Base-by-base conservation (phyloP, 768 basidiomycete species). In the Podaxis sp. region DNA sequence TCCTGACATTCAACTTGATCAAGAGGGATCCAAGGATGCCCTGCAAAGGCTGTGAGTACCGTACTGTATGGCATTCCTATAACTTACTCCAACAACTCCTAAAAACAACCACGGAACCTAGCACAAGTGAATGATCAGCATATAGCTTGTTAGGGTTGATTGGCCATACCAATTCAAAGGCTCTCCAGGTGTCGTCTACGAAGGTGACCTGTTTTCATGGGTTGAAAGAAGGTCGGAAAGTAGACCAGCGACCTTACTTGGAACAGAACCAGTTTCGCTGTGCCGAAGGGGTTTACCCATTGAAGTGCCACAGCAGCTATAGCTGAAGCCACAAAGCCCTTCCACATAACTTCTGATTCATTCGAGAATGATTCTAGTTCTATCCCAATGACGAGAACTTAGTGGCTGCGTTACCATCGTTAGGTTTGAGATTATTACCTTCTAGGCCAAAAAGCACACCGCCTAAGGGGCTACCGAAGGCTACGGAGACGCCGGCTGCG, bases 261-360 rank as follows among this genome's bases (percentile, higher is more conserved):
- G 69, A 91, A 92, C 30, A 94, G 77, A 7, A 94, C 92, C 20
- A 95, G 81, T 68, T 93, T 93, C 22, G 89, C 86, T 12, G 89
- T 93, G 37, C 89, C 88, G 71, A 95, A 95, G 0, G 94, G 94
- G 69, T 95, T 89, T 52, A 95, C 82, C 72, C 88, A 87, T 72
- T 93, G 90, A 57, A 96, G 74, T 0, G 90, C 82, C n/a, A 93
- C 86, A 1, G 93, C 92, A 0, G 94, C 94, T 56, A 95, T 84
- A 55, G 89, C 91, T 6, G 92, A 93, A 15, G 91, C 93, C 59
- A 93, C 93, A 71, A 96, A 96, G n/a, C 88, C 91, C 60, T 86
- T 81, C 89, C 89, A 90, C 82, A 90, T 86, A 30, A 90, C 89
- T 66, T 93, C 90, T 2, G 87, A 86, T 64, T 88, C 87, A 66